Evolutionary conservation across 129 eudicot genomes (phyloP).

Genomic region (Centrapalus pauciflorus): DNA sequence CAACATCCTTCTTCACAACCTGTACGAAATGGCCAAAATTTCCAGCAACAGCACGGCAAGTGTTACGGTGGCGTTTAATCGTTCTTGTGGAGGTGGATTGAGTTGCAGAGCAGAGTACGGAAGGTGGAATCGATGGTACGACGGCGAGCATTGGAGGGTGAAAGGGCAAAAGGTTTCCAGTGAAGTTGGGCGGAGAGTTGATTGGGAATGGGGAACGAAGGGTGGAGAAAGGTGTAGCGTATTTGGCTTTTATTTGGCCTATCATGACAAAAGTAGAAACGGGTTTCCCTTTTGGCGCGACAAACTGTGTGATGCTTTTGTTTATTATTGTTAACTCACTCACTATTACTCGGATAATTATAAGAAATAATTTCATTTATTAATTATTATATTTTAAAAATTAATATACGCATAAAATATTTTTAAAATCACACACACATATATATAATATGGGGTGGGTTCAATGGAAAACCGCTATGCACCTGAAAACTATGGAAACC

Average conservation of each 20-base stretch:
- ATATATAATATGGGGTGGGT: no score
- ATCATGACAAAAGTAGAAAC: neutral
- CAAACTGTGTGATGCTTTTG: neutral
- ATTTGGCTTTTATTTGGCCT: neutral
- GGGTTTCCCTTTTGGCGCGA: slow-evolving; percentile 23
- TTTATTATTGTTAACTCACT: no score
- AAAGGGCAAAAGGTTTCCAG: neutral
- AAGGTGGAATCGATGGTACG: slow-evolving; percentile 32
- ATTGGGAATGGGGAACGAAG: neutral
- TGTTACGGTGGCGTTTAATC: slow-evolving; percentile 9
- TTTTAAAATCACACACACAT: no score
- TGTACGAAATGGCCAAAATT: slow-evolving; percentile 48
- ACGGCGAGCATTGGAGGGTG: slow-evolving; percentile 22
- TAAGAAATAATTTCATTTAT: no score
- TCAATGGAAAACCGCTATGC: no score
- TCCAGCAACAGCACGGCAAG: slow-evolving; percentile 31
- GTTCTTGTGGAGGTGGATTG: slow-evolving; percentile 24
- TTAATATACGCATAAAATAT: no score
- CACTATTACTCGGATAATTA: no score
- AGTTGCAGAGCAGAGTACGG: slow-evolving; percentile 28
- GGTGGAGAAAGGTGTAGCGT: slow-evolving; percentile 28
- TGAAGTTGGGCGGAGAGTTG: neutral
- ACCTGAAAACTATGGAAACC: no score
- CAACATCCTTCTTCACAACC: slow-evolving; percentile 62
- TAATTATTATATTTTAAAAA: no score